Conservation (phyloP, 1,139 yeast genomes). For the Blastobotrys serpentis region DNA sequence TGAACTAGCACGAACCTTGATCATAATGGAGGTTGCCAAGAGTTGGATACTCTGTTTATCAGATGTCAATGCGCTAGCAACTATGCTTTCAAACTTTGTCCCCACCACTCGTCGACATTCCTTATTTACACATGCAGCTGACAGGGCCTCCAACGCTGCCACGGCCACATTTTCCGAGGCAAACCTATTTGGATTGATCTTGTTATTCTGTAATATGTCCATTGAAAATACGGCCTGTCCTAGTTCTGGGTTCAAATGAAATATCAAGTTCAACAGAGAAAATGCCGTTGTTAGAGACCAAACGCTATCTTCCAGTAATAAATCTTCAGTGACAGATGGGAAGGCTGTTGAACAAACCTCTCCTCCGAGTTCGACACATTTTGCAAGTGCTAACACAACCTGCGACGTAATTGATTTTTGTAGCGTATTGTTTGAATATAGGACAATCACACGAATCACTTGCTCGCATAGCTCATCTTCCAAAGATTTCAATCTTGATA, state of each 20-base stretch:
- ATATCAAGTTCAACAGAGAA: conserved; percentile 59
- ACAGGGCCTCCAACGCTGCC: conserved; percentile 36
- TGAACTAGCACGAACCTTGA: conserved; percentile 36
- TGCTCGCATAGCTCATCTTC: conserved; percentile 13
- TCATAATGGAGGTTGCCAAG: conserved; percentile 39
- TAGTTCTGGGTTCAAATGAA: conserved; percentile 53
- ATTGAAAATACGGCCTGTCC: conserved; percentile 29
- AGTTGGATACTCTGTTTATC: conserved; percentile 29
- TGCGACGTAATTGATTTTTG: conserved; percentile 14
- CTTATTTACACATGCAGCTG: conserved; percentile 38
- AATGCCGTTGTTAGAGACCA: conserved; percentile 47
- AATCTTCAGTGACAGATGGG: conserved; percentile 23
- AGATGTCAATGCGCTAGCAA: conserved; percentile 30
- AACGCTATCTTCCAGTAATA: conserved; percentile 21
- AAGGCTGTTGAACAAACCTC: conserved; percentile 19
- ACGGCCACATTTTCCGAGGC: conserved; percentile 29
- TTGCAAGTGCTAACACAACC: conserved; percentile 27
- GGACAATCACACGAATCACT: conserved; percentile 8
- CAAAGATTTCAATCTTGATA: conserved; percentile 8
- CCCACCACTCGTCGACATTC: conserved; percentile 35
- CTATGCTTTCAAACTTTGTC: conserved; percentile 30
- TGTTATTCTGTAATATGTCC: conserved; percentile 25
- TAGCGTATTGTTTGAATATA: conserved; percentile 10
- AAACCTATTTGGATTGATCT: conserved; percentile 22
- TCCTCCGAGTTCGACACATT: conserved; percentile 23